A percentile compares a stretch with the other conserved stretches of the same genome.
phyloP scores from a whole-genome alignment of 192 early-diverging fungal species.

The Coemansia aciculifera region DNA sequence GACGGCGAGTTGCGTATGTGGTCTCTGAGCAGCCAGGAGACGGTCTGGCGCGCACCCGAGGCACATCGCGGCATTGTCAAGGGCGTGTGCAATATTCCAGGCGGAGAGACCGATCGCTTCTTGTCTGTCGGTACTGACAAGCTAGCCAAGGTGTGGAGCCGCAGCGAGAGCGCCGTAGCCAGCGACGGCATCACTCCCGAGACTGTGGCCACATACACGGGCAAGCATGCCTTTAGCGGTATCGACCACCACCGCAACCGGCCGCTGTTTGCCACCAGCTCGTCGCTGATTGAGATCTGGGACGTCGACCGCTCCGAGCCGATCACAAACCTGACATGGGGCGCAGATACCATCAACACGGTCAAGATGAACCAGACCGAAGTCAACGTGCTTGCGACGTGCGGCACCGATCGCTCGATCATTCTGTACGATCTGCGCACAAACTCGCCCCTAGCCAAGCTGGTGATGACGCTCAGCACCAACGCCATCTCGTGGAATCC shows the following conservation, averaged over 20 bases:
- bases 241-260: slow-evolving; percentile 89
- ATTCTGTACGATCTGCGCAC: slow-evolving; percentile 94
- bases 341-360: slow-evolving; percentile 89
- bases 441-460: slow-evolving; percentile 80
- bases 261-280: slow-evolving; percentile 85
- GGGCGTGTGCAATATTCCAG: slow-evolving; percentile 75
- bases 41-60: slow-evolving; percentile 68
- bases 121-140: slow-evolving; percentile 94
- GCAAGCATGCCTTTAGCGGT: slow-evolving; percentile 77
- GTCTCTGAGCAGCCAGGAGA: slow-evolving; percentile 76
- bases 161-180: slow-evolving; percentile 43
- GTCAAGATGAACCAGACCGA: slow-evolving; percentile 98
- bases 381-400: slow-evolving; percentile 86
- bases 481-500: slow-evolving; percentile 99
- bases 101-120: slow-evolving; percentile 64
- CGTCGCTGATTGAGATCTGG: slow-evolving; percentile 89
- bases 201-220: slow-evolving; percentile 75
- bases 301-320: slow-evolving; percentile 85
- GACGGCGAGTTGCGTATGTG: slow-evolving; percentile 96
- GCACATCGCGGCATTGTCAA: slow-evolving; percentile 87
- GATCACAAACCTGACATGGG: slow-evolving; percentile 83
- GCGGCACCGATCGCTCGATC: slow-evolving; percentile 92
- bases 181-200: slow-evolving; percentile 37
- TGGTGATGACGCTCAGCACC: slow-evolving; percentile 79
- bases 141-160: slow-evolving; percentile 91